phyloP scores from a whole-genome alignment of 1,284 basidiomycete genomes.

The Marasmius fiardii region DNA sequence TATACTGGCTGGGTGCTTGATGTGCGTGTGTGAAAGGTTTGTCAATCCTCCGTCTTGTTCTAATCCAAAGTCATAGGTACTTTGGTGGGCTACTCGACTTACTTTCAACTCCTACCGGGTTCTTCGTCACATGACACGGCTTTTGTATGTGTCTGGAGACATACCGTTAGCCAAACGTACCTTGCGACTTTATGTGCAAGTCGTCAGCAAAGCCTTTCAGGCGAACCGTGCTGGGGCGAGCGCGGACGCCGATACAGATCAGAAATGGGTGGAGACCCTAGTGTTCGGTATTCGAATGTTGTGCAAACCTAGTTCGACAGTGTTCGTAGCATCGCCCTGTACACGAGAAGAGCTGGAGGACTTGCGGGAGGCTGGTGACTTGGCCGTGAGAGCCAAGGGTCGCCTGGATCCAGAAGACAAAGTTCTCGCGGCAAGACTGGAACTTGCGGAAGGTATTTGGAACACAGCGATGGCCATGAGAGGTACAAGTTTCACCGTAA shows the following conservation, averaged over 20 bases:
- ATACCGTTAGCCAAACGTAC: conserved; percentile 69
- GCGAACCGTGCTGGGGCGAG: conserved; percentile 41
- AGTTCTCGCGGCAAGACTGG: conserved; percentile 49
- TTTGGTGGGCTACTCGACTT: conserved; percentile 89
- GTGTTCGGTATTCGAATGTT: conserved; percentile 76
- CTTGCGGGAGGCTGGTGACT: conserved; percentile 53
- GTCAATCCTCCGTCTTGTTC: conserved; percentile 14
- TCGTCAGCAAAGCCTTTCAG: conserved; percentile 77
- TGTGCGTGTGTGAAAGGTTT: conserved; percentile 37
- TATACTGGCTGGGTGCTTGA: conserved; percentile 72
- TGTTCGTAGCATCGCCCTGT: not conserved
- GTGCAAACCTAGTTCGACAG: conserved; percentile 32
- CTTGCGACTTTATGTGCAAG: conserved; percentile 78
- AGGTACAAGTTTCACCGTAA: conserved; percentile 36
- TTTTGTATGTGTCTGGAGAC: conserved; percentile 67
- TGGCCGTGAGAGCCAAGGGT: conserved; percentile 54
- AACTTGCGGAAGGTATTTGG: conserved; percentile 68
- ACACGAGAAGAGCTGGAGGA: conserved; percentile 40
- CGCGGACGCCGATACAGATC: conserved; percentile 41
- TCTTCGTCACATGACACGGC: conserved; percentile 77
- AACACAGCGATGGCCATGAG: conserved; percentile 55
- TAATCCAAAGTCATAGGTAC: conserved; percentile 43
- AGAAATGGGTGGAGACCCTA: conserved; percentile 62
- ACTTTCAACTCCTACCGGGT: conserved; percentile 90
- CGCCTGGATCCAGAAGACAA: conserved; percentile 45